Evolutionary conservation across 164 flowering plant genomes (phyloP).

Genomic region (grape (Vitis vinifera)): DNA sequence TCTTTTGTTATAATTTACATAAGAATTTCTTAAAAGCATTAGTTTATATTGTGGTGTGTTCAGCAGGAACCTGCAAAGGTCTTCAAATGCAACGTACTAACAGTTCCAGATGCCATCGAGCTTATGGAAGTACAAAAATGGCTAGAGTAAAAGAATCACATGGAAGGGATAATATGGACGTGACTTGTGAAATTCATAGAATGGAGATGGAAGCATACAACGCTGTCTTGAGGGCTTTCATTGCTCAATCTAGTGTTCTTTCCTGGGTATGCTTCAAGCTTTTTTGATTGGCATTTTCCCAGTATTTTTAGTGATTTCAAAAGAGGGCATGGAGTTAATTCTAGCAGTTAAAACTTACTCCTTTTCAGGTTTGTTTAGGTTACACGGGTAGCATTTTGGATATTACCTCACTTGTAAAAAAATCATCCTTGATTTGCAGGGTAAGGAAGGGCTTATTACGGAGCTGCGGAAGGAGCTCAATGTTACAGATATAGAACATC

Average conservation of each 20-base stretch:
- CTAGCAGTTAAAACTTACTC: no score
- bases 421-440: slow-evolving; percentile 19
- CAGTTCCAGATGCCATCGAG: neutral
- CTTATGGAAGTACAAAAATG: slow-evolving; percentile 1
- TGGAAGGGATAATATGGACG: slow-evolving; percentile 19
- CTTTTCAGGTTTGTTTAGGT: no score
- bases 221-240: slow-evolving; percentile 40
- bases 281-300: neutral
- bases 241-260: slow-evolving; percentile 40
- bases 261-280: slow-evolving; percentile 29
- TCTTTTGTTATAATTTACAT: no score
- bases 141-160: slow-evolving; percentile 3
- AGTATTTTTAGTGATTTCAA: no score
- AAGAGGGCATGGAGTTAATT: no score
- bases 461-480: slow-evolving; percentile 40
- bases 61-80: neutral
- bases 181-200: slow-evolving; percentile 26
- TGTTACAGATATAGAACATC: slow-evolving; percentile 40
- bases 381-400: neutral
- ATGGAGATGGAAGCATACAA: slow-evolving; percentile 38
- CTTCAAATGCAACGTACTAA: neutral
- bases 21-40: no score
- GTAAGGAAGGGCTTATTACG: slow-evolving; percentile 33
- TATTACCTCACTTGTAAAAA: neutral
- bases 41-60: neutral